These are phyloP conservation scores for Aquilaria sinensis DNA, from an alignment of 345 rosid species.

Conservation along the genomic window DNA sequence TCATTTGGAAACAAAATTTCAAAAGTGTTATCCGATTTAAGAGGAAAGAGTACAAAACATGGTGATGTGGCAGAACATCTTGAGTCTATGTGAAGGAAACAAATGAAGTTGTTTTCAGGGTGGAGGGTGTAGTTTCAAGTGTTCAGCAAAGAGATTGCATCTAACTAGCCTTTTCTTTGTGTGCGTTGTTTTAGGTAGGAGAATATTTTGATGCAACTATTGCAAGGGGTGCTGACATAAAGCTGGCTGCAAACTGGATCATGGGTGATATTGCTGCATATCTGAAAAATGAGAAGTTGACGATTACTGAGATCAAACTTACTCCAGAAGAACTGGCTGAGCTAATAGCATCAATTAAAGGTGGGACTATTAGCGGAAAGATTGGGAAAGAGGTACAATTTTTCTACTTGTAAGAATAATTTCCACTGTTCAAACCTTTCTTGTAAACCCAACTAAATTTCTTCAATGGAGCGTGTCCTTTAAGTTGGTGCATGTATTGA, in stretches of 20 bases:
- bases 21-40: no score
- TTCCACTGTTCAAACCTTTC: background rate
- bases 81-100: no score
- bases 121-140: no score
- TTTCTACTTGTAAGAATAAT: background rate
- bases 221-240: slow-evolving; percentile 71
- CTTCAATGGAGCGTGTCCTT: slow-evolving; percentile 1
- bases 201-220: slow-evolving; percentile 78
- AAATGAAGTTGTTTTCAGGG: no score
- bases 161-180: slow-evolving; percentile 9
- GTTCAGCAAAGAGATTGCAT: background rate
- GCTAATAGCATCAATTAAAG: slow-evolving; percentile 78
- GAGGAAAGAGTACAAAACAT: no score
- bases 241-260: slow-evolving; percentile 80
- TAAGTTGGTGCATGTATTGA: background rate
- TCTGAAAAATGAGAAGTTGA: slow-evolving; percentile 75
- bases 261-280: slow-evolving; percentile 93
- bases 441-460: background rate
- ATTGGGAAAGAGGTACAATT: slow-evolving; percentile 78
- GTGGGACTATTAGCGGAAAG: slow-evolving; percentile 91
- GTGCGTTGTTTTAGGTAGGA: slow-evolving; percentile 53
- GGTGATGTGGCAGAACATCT: no score
- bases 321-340: slow-evolving; percentile 70
- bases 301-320: slow-evolving; percentile 70
- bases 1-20: no score